Evolutionary conservation across 2,329 filamentous ascomycete genomes (phyloP), one percentile per base, ranked within the genome.

Genomic region (Thelonectria rubi): DNA sequence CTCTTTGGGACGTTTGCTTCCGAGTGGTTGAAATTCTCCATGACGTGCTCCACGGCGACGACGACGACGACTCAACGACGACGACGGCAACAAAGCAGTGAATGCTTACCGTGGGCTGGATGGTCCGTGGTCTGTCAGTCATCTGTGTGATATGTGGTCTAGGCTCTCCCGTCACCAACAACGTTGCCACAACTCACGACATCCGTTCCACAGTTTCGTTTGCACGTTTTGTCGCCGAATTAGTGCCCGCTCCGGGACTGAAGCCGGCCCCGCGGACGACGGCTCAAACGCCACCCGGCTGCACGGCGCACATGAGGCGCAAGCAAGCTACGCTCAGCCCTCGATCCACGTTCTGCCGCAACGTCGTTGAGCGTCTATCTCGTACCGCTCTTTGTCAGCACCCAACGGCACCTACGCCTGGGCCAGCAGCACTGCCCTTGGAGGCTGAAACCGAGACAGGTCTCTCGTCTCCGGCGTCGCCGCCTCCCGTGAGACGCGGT

Each of bases 151-250:
- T 56, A 46, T 54, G 21, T 54, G 64, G 54, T 48, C 59, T 11
- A 20, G 8, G 26, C 46, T 57, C 54, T 55, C 14, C 46, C 39
- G 34, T n/a, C 43, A 26, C 10, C 42, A 45, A 47, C 51, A 55
- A 37, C 43, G 43, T 26, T 69, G 66, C 55, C 68, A 64, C 57
- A 60, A 60, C 65, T 62, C 55, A 54, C 60, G 68, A 34, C 59
- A 58, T 63, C 55, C 58, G 53, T 46, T 54, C 63, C 66, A 60
- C 67, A 58, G 67, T 64, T 59, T 64, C 63, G 49, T 65, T 63
- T 58, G 57, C 55, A 46, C 42, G 37, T 43, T 37, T 46, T 26
- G 39, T 37, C 42, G 39, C 58, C 43, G 47, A 43, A 56, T 47
- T 46, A 42, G 55, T 48, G 34, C 30, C 49, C 34, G 18, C 37